Evolutionary conservation across 2,329 filamentous ascomycete genomes (phyloP).

Genomic region (Fonsecaea multimorphosa): DNA sequence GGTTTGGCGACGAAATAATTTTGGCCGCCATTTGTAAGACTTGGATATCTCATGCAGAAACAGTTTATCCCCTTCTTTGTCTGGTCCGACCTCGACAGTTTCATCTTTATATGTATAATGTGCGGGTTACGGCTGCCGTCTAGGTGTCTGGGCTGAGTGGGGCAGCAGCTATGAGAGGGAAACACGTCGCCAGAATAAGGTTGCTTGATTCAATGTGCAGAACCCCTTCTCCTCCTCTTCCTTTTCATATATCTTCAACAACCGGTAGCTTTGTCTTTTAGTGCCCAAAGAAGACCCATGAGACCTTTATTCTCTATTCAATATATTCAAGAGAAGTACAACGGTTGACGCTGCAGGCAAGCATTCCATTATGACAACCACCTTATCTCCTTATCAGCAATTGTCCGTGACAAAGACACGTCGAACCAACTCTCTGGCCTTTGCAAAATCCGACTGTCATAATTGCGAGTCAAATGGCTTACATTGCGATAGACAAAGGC

Average conservation of each 20-base stretch:
- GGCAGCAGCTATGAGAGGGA: not conserved
- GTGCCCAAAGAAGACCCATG: not conserved
- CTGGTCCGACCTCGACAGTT: not conserved
- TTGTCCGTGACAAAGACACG: not conserved
- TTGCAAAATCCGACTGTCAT: constrained; percentile 27
- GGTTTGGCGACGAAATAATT: not conserved
- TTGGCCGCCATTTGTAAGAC: not conserved
- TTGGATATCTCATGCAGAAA: not conserved
- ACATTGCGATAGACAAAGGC: constrained; percentile 23
- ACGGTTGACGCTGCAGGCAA: not conserved
- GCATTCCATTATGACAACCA: constrained; percentile 13
- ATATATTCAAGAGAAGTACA: not conserved
- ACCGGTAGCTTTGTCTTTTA: not conserved
- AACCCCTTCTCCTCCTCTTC: not conserved
- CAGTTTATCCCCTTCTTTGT: not conserved
- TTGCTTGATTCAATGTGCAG: not conserved
- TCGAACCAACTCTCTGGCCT: constrained; percentile 23
- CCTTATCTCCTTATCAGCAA: constrained; percentile 6
- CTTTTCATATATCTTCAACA: not conserved
- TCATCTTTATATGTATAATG: not conserved
- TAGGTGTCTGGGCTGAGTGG: not conserved
- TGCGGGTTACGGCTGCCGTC: not conserved
- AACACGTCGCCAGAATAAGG: not conserved
- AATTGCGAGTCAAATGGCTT: constrained; percentile 12
- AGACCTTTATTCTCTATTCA: not conserved